Conservation (phyloP, 768 basidiomycete species). For the Kwoniella mangroviensis region DNA sequence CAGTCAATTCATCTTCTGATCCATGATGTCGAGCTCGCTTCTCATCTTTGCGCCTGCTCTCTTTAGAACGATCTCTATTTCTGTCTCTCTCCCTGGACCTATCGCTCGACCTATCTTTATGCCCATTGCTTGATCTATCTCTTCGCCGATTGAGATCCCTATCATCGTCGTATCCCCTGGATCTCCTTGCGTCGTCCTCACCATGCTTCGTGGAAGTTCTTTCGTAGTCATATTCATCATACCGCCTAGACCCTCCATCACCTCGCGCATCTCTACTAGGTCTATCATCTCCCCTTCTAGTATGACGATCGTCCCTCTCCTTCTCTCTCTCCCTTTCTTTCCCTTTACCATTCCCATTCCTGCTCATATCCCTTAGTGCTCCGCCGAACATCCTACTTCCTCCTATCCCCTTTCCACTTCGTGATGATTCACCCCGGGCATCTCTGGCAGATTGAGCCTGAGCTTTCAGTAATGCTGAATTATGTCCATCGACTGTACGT, state of each 20-base stretch:
- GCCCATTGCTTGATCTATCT: background rate
- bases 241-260: background rate
- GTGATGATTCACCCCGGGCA: slow-evolving; percentile 34
- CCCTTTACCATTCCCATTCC: slow-evolving; percentile 7
- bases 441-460: slow-evolving; percentile 56
- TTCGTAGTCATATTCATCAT: slow-evolving; percentile 11
- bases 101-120: slow-evolving; percentile 1
- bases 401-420: slow-evolving; percentile 13
- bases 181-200: slow-evolving; percentile 4
- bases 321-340: slow-evolving; percentile 33
- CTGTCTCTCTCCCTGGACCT: background rate
- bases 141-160: background rate
- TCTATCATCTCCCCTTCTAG: slow-evolving; percentile 27
- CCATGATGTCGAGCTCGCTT: background rate
- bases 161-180: slow-evolving; percentile 6
- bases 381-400: slow-evolving; percentile 50
- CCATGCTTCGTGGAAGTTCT: background rate
- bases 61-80: background rate
- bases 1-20: background rate
- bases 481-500: slow-evolving; percentile 92
- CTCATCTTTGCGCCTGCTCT: background rate
- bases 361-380: slow-evolving; percentile 36
- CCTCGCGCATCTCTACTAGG: slow-evolving; percentile 3
- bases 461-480: slow-evolving; percentile 68
- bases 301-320: slow-evolving; percentile 11